phyloP scores from a whole-genome alignment of 2,329 filamentous ascomycete genomes.

The Thelonectria olida region DNA sequence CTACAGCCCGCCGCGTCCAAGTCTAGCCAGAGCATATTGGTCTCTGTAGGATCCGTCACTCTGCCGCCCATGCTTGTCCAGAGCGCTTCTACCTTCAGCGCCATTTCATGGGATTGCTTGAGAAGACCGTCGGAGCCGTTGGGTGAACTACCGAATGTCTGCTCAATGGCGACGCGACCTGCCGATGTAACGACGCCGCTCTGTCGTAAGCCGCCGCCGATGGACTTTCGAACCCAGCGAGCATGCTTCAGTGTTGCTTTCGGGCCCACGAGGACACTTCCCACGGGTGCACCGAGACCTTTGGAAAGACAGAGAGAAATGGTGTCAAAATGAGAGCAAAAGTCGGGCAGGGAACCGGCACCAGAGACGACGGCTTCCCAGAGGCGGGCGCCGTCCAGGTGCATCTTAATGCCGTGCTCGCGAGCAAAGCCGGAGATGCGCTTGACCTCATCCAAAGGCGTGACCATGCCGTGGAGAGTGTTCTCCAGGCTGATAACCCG shows the following conservation, averaged over 20 bases:
- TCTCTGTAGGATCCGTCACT: conserved; percentile 76
- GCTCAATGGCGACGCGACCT: conserved; percentile 72
- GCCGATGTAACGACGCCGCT: conserved; percentile 77
- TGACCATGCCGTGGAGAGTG: conserved; percentile 81
- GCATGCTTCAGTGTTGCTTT: conserved; percentile 48
- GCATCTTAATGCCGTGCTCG: conserved; percentile 71
- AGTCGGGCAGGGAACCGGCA: conserved; percentile 73
- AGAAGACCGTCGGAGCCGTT: conserved; percentile 65
- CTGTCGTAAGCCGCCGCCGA: conserved; percentile 80
- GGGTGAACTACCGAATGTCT: conserved; percentile 52
- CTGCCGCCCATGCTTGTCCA: conserved; percentile 78
- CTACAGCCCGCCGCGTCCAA: conserved; percentile 66
- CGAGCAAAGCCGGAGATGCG: conserved; percentile 77
- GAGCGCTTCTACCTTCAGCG: conserved; percentile 71
- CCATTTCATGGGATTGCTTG: conserved; percentile 66
- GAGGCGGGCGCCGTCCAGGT: conserved; percentile 81
- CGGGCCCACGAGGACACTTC: conserved; percentile 74
- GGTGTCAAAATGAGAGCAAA: conserved; percentile 75
- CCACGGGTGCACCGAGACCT: conserved; percentile 82
- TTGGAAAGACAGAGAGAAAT: conserved; percentile 84
- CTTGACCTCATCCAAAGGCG: conserved; percentile 76
- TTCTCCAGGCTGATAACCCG: conserved; percentile 86
- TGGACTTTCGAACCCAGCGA: conserved; percentile 68
- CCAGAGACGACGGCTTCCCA: conserved; percentile 83
- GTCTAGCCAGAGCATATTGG: conserved; percentile 94